Conservation (phyloP, 2,329 filamentous ascomycete genomes). For the Lizonia empirigonia region DNA sequence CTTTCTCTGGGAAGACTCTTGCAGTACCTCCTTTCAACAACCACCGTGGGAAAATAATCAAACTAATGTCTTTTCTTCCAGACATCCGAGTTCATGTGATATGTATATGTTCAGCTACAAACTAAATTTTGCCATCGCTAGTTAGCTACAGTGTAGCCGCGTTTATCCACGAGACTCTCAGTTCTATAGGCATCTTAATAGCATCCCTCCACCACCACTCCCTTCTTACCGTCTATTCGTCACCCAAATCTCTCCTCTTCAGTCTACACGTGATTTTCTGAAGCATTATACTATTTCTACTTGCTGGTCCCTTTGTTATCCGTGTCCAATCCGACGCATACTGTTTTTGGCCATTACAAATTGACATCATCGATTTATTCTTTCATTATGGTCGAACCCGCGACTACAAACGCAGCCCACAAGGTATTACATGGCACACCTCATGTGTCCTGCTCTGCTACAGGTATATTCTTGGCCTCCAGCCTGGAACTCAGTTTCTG, state of each 20-base stretch:
- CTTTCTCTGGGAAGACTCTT: background rate
- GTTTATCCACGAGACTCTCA: too few species aligned
- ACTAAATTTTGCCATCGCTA: too few species aligned
- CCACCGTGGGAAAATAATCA: background rate
- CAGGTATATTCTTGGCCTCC: conserved; percentile 8
- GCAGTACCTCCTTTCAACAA: background rate
- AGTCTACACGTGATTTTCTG: too few species aligned
- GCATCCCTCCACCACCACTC: too few species aligned
- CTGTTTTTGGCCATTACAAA: background rate
- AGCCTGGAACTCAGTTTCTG: conserved; percentile 52
- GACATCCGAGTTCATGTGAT: too few species aligned
- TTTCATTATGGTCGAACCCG: background rate
- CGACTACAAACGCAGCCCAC: background rate
- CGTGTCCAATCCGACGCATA: background rate
- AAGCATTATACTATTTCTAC: too few species aligned
- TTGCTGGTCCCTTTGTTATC: too few species aligned
- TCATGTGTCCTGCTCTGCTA: conserved; percentile 3
- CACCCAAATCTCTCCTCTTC: too few species aligned
- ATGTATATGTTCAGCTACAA: too few species aligned
- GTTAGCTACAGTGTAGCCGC: too few species aligned
- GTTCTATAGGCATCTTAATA: too few species aligned
- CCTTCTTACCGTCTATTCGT: too few species aligned
- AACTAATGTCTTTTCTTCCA: background rate
- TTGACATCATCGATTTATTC: background rate
- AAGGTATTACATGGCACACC: conserved; percentile 3